Evolutionary conservation across 1,139 yeast genomes (phyloP).

Genomic region (Kodamaea sp.): DNA sequence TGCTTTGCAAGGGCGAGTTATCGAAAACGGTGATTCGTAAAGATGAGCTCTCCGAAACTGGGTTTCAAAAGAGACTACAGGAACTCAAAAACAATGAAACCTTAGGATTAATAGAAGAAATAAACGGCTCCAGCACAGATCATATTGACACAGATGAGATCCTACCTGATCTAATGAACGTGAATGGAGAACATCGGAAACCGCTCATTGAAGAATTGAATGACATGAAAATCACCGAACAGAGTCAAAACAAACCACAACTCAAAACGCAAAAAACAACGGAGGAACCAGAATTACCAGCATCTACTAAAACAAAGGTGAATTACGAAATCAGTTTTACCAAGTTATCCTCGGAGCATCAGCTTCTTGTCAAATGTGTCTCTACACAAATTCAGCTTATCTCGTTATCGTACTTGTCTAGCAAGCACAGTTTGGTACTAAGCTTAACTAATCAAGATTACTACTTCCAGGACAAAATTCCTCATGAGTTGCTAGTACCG

Average conservation of each 20-base stretch:
- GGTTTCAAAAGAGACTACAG: slow-evolving; percentile 34
- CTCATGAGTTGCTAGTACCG: slow-evolving; percentile 15
- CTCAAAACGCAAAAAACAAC: neutral
- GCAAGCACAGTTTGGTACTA: slow-evolving; percentile 5
- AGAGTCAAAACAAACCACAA: neutral
- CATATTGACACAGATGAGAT: slow-evolving; percentile 16
- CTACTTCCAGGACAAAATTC: slow-evolving; percentile 11
- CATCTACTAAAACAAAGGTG: slow-evolving; percentile 1
- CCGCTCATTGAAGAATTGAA: slow-evolving; percentile 46
- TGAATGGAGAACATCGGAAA: slow-evolving; percentile 16
- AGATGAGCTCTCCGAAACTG: slow-evolving; percentile 34
- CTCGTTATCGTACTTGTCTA: slow-evolving; percentile 2
- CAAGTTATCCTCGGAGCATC: slow-evolving; percentile 8
- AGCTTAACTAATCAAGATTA: slow-evolving; percentile 7
- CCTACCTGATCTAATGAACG: slow-evolving; percentile 22
- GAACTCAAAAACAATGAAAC: slow-evolving; percentile 42
- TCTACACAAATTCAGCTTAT: slow-evolving; percentile 1
- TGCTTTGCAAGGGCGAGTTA: slow-evolving; percentile 59
- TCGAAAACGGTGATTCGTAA: slow-evolving; percentile 35
- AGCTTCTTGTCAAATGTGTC: slow-evolving; percentile 14
- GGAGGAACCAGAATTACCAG: neutral
- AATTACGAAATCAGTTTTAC: slow-evolving; percentile 10
- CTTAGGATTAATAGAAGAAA: slow-evolving; percentile 42
- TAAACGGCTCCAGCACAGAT: slow-evolving; percentile 12
- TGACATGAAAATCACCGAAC: slow-evolving; percentile 22